phyloP scores from a whole-genome alignment of 2,329 filamentous ascomycete species.

The Diaporthe citriasiana region DNA sequence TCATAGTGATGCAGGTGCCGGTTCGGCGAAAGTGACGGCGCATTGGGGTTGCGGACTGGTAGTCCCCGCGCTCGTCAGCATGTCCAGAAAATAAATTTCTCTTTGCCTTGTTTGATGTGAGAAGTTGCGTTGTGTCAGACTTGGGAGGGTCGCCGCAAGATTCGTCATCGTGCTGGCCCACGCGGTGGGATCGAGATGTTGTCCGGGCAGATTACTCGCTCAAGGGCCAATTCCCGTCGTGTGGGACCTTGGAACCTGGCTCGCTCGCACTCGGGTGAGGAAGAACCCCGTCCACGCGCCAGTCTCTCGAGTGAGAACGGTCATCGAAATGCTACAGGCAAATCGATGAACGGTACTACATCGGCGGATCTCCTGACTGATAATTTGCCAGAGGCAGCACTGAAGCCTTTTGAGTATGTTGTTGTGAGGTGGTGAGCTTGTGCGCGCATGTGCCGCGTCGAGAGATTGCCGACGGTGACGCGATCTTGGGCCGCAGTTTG shows the following conservation, averaged over 20 bases:
- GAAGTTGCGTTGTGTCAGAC: background rate
- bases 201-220: background rate
- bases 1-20: background rate
- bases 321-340: background rate
- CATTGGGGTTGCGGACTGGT: background rate
- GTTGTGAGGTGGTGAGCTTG: background rate
- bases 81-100: background rate
- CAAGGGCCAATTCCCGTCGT: background rate
- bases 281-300: background rate
- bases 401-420: background rate
- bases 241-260: background rate
- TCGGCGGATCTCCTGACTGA: no score
- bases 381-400: background rate
- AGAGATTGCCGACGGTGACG: background rate
- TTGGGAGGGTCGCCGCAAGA: background rate
- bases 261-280: background rate
- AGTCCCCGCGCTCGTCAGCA: background rate
- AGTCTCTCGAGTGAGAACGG: background rate
- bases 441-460: background rate
- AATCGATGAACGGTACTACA: background rate
- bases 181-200: slow-evolving; percentile 14
- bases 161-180: background rate
- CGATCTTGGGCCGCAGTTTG: slow-evolving; percentile 12
- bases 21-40: background rate
- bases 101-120: background rate